phyloP scores from a whole-genome alignment of 164 flowering plant genomes.

The Litsea cubeba region DNA sequence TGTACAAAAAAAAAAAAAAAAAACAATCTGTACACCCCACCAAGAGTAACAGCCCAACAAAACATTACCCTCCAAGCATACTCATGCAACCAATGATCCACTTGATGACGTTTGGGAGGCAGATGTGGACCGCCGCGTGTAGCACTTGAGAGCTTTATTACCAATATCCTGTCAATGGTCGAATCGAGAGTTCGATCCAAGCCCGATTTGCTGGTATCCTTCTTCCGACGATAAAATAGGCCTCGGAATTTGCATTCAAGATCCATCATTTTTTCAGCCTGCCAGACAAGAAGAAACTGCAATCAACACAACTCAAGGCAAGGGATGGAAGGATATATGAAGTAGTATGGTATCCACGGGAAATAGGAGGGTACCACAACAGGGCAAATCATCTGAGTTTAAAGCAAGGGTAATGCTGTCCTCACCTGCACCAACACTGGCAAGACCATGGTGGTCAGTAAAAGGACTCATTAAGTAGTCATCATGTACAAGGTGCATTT shows the following conservation, averaged over 20 bases:
- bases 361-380: background rate
- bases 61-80: background rate
- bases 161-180: background rate
- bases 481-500: background rate
- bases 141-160: background rate
- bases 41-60: background rate
- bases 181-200: background rate
- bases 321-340: no score
- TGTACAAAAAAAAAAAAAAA: no score
- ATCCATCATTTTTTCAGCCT: background rate
- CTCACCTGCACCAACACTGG: background rate
- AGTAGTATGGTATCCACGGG: background rate
- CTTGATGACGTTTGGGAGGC: background rate
- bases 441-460: background rate
- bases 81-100: background rate
- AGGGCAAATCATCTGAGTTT: background rate
- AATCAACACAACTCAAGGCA: background rate
- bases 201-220: background rate
- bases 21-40: no score
- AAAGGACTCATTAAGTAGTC: background rate
- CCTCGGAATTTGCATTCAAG: background rate
- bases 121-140: background rate
- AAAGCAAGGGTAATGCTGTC: background rate
- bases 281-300: background rate
- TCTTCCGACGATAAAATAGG: background rate